Percentiles rank a stretch among this genome's conserved stretches.
These are phyloP conservation scores for Circinella umbellata DNA, from an alignment of 371 early-diverging fungal species.

Conservation along the genomic window DNA sequence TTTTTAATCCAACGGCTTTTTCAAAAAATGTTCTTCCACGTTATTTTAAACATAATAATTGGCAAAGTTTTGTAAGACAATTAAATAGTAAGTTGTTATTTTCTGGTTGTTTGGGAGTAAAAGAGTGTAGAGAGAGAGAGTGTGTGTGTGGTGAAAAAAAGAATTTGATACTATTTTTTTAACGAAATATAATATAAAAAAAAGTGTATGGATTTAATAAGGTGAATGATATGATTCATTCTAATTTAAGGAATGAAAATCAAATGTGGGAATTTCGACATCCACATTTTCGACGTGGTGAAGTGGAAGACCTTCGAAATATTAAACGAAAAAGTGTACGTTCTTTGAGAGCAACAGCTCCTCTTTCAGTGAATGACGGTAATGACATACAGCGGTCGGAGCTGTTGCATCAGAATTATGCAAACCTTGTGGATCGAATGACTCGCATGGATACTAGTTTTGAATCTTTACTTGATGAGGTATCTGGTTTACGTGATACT, in stretches of 20 bases:
- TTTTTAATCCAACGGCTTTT: slow-evolving; percentile 62
- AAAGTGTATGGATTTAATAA: slow-evolving; percentile 65
- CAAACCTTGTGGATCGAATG: slow-evolving; percentile 5
- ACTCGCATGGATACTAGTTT: background rate
- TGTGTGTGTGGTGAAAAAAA: too few relatives aligned
- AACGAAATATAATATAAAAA: background rate
- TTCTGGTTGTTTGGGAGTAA: too few relatives aligned
- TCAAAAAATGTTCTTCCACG: slow-evolving; percentile 67
- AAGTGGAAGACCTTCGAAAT: slow-evolving; percentile 57
- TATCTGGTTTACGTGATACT: background rate
- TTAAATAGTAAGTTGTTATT: slow-evolving; percentile 66
- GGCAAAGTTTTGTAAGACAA: slow-evolving; percentile 87
- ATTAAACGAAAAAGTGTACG: slow-evolving; percentile 71
- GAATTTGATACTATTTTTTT: too few relatives aligned
- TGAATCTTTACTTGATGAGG: background rate
- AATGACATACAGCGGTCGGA: slow-evolving; percentile 3
- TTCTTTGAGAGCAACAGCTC: slow-evolving; percentile 17
- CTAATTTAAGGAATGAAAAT: slow-evolving; percentile 58
- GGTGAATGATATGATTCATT: slow-evolving; percentile 69
- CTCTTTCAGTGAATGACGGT: background rate
- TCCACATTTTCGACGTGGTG: slow-evolving; percentile 68
- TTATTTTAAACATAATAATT: slow-evolving; percentile 89
- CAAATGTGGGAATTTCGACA: slow-evolving; percentile 79
- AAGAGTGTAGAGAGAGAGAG: too few relatives aligned
- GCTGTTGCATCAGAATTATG: slow-evolving; percentile 4